Base-by-base conservation (phyloP, 345 rosid species). In the Citrus australasica region DNA sequence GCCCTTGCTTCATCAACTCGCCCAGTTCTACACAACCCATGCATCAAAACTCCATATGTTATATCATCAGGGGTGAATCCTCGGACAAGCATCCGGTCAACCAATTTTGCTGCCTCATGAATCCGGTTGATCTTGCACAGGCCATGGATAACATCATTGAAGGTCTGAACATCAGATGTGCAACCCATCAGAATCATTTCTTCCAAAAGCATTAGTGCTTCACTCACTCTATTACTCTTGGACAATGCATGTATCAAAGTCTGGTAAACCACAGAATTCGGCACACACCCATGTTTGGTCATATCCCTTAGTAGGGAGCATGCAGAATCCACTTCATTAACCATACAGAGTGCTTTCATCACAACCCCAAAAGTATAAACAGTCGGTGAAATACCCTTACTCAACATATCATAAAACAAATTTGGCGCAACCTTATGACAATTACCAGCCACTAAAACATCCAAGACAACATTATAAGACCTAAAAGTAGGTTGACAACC, bases 101-200 rank as follows among this genome's bases (percentile, higher is more conserved):
- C 91, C 85, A 89, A 79, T 81, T 92, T 74, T 21, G 69, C 78
- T 3, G 78, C 79, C 81, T 92, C 98, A 59, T 85, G 92, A 76
- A 91, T 85, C 59, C 97, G 83, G 37, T 82, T 83, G 48, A 86
- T 73, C 86, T 85, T 90, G 87, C 97, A 93, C 5, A 93, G 86
- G 30, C 94, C 86, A 73, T 85, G 73, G 35, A 93, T 85, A 40
- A 93, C 89, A 89, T 89, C 92, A 76, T 93, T 93, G 67, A 95
- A 95, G 73, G 97, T 93, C 78, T 90, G 86, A 75, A 91, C 91
- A 82, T 91, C 96, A 74, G 99, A 95, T 1, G 63, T 17, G 76
- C 98, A 93, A 5, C 97, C 91, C 98, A 91, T 91, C 69, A 95
- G 69, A 81, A 93, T 80, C 99, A 95, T 92, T 85, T 93, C 97